Percentiles rank a stretch among this genome's conserved stretches.
Conservation (phyloP, 2,329 filamentous ascomycete genomes). For the Neonectria magnoliae region DNA sequence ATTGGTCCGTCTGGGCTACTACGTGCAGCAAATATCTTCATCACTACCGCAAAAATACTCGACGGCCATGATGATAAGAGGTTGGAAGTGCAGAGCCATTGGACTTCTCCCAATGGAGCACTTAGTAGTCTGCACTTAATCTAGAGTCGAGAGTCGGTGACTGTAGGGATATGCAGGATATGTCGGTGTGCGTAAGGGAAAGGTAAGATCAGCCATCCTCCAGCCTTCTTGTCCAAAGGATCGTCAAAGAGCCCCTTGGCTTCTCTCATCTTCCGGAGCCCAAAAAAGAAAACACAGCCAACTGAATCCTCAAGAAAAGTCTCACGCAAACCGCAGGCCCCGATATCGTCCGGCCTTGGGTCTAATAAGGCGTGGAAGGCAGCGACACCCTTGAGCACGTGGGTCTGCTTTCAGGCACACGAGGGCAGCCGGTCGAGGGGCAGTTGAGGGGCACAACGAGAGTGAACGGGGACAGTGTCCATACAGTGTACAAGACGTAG, state of each 20-base stretch:
- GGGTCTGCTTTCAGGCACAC: conserved; percentile 2
- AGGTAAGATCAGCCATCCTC: background rate
- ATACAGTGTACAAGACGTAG: background rate
- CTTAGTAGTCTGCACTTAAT: background rate
- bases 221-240: background rate
- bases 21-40: background rate
- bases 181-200: background rate
- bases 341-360: conserved; percentile 18
- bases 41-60: background rate
- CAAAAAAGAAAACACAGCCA: background rate
- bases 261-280: conserved; percentile 3
- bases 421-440: background rate
- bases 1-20: too few species aligned
- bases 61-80: background rate
- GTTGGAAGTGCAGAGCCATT: background rate
- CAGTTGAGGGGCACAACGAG: background rate
- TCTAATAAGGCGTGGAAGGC: background rate
- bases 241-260: background rate
- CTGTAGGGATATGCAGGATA: background rate
- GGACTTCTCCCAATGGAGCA: background rate
- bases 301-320: conserved; percentile 17
- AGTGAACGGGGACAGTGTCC: background rate
- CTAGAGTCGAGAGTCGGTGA: background rate
- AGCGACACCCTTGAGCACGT: conserved; percentile 17
- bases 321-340: background rate